Evolutionary conservation across 768 basidiomycete genomes (phyloP).

Genomic region (Boletus sp.): DNA sequence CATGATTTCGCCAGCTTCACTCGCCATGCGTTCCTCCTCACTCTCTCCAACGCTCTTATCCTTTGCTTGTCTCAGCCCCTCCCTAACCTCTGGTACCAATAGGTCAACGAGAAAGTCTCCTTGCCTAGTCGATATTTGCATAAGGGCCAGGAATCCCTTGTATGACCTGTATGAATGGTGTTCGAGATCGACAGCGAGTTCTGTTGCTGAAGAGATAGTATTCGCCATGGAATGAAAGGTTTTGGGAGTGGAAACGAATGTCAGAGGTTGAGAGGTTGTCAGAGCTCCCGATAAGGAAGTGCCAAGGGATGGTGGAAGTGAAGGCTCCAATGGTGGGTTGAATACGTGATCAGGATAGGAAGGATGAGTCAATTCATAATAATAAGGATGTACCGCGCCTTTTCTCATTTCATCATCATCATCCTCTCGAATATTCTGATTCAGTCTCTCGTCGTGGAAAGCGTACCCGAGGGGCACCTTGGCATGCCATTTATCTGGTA

Average conservation of each 20-base stretch:
- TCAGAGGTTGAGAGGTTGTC: conserved; percentile 42
- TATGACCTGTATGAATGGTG: conserved; percentile 88
- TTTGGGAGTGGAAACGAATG: conserved; percentile 61
- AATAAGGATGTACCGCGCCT: conserved; percentile 68
- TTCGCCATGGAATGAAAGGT: conserved; percentile 62
- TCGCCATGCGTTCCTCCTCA: conserved; percentile 16
- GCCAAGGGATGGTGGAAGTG: conserved; percentile 56
- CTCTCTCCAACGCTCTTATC: conserved; percentile 8
- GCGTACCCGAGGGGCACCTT: conserved; percentile 75
- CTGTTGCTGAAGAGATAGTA: conserved; percentile 58
- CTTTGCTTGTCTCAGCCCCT: conserved; percentile 70
- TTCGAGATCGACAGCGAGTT: conserved; percentile 93
- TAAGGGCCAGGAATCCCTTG: conserved; percentile 84
- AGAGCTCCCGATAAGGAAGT: conserved; percentile 34
- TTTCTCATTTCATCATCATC: conserved; percentile 17
- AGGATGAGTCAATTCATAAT: conserved; percentile 76
- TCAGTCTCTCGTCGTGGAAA: conserved; percentile 31
- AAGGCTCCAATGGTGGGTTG: conserved; percentile 43
- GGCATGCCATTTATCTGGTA: conserved; percentile 79
- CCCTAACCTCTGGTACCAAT: conserved; percentile 56
- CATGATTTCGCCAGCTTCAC: conserved; percentile 46
- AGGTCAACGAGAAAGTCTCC: conserved; percentile 88
- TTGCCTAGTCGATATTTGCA: conserved; percentile 84
- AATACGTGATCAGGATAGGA: conserved; percentile 71
- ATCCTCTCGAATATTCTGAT: conserved; percentile 23